A percentile compares a stretch with the other conserved stretches of the same genome.
These are phyloP conservation scores for Ogataea saltuana DNA, from an alignment of 805 yeast species.

Conservation along the genomic window DNA sequence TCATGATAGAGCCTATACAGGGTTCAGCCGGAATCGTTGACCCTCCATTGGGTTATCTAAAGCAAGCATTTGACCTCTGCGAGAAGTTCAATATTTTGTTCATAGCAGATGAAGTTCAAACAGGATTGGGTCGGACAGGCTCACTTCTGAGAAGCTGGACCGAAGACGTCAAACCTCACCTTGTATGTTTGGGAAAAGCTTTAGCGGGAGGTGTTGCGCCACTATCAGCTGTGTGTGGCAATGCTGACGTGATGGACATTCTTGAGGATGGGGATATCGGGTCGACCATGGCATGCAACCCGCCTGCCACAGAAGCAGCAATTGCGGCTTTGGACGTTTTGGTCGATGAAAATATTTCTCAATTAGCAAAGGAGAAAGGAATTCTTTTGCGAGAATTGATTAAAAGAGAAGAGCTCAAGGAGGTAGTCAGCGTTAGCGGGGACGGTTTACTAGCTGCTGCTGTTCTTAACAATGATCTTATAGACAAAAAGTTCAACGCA, in stretches of 20 bases:
- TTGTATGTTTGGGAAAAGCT: constrained; percentile 33
- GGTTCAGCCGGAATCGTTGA: constrained; percentile 34
- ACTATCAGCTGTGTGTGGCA: constrained; percentile 30
- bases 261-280: constrained; percentile 29
- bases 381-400: constrained; percentile 20
- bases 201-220: constrained; percentile 31
- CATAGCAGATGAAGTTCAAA: constrained; percentile 35
- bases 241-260: constrained; percentile 25
- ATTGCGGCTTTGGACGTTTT: constrained; percentile 33
- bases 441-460: constrained; percentile 29
- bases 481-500: constrained; percentile 19
- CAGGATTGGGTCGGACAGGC: constrained; percentile 34
- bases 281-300: constrained; percentile 34
- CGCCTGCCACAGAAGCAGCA: constrained; percentile 34
- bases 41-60: constrained; percentile 30
- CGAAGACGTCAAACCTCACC: constrained; percentile 28
- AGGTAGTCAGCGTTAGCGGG: constrained; percentile 24
- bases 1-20: constrained; percentile 34
- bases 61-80: constrained; percentile 26
- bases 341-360: constrained; percentile 26
- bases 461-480: constrained; percentile 18
- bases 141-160: constrained; percentile 21
- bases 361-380: constrained; percentile 24
- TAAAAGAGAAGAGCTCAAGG: constrained; percentile 16
- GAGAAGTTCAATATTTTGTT: constrained; percentile 29